Conservation (phyloP, 2,329 filamentous ascomycete species). For the Hypomyces rosellus region DNA sequence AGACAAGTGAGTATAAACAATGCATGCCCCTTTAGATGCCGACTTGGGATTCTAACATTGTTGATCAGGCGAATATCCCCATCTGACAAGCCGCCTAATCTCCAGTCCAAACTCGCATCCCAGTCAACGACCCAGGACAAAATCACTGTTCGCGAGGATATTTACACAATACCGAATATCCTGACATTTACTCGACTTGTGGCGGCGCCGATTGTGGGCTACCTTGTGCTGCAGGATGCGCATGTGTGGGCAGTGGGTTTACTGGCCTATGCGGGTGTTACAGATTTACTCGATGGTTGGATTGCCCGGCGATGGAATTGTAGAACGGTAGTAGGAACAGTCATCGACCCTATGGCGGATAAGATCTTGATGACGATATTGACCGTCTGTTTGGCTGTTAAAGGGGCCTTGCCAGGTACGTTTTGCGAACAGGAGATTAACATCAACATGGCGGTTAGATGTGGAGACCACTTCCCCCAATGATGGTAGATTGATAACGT, state of each 20-base stretch:
- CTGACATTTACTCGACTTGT: conserved; percentile 81
- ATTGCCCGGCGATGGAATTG: conserved; percentile 83
- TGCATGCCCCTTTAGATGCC: not conserved
- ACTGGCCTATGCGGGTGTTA: conserved; percentile 89
- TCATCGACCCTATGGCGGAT: conserved; percentile 96
- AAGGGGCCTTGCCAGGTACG: conserved; percentile 73
- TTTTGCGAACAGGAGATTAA: conserved; percentile 10
- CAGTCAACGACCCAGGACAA: conserved; percentile 11
- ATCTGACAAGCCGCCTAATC: not conserved
- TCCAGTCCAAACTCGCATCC: not conserved
- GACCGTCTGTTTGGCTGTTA: conserved; percentile 76
- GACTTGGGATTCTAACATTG: not conserved
- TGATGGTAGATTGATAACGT: not conserved
- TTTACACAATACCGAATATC: conserved; percentile 94
- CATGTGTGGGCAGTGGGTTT: conserved; percentile 73
- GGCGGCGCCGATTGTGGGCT: conserved; percentile 79
- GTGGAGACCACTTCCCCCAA: not conserved
- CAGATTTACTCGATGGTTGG: conserved; percentile 88
- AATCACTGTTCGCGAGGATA: conserved; percentile 64
- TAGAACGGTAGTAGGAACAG: conserved; percentile 87
- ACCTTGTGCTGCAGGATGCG: conserved; percentile 77
- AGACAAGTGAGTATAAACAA: not conserved
- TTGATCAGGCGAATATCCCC: not conserved
- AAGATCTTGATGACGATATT: conserved; percentile 93
- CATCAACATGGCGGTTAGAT: not conserved